These are phyloP conservation scores for Suillus lakei DNA, from an alignment of 768 basidiomycete species.

Conservation along the genomic window DNA sequence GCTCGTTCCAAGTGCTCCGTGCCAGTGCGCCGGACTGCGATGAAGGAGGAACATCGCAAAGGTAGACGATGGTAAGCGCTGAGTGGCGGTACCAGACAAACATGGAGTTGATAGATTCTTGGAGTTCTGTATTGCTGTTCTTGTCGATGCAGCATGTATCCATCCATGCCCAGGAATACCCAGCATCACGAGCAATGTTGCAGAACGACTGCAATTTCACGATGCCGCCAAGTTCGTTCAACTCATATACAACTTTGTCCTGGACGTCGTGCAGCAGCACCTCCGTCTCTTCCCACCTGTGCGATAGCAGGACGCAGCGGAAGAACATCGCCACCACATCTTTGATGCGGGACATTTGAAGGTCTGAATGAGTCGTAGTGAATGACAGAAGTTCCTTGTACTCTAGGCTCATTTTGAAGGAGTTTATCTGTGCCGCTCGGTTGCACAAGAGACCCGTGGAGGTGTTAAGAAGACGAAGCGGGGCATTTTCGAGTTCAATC, in stretches of 20 bases:
- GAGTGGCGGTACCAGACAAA: neutral
- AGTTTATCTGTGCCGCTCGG: too few relatives aligned
- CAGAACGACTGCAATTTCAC: neutral
- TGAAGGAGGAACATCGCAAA: neutral
- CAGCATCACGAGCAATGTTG: neutral
- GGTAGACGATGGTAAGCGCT: neutral
- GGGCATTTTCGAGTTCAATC: too few relatives aligned
- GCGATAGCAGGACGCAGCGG: neutral
- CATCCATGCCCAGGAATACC: neutral
- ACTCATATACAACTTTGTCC: neutral
- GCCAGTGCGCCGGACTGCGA: neutral
- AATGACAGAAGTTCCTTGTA: too few relatives aligned
- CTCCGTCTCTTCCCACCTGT: neutral
- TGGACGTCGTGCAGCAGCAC: neutral
- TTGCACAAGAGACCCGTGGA: too few relatives aligned
- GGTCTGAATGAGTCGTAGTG: too few relatives aligned
- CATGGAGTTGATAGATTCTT: neutral
- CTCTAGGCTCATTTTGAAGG: too few relatives aligned
- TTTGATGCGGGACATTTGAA: too few relatives aligned
- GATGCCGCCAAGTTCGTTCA: rapidly evolving
- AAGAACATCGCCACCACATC: neutral
- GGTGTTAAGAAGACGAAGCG: too few relatives aligned
- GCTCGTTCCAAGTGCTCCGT: neutral
- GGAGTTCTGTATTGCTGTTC: too few relatives aligned
- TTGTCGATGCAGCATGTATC: too few relatives aligned